These are phyloP conservation scores for Paspalum notatum DNA, from an alignment of 176 grass and related monocot species.

Conservation along the genomic window DNA sequence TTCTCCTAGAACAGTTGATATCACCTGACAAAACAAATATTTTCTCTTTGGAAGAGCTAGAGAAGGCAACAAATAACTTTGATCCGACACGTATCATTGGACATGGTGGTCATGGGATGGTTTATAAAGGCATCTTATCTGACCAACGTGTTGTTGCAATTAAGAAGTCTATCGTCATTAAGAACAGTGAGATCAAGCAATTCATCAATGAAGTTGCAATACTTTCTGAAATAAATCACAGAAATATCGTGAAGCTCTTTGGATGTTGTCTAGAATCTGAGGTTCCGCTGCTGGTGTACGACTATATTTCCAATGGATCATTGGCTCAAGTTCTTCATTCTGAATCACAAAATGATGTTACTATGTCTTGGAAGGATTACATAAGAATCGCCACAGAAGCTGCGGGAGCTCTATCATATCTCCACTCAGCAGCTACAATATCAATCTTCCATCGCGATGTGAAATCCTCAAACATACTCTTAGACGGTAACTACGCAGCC, in stretches of 20 bases:
- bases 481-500: not conserved
- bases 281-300: not conserved
- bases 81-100: not conserved
- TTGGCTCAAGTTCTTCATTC: not conserved
- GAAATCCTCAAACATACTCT: slow-evolving; percentile 7
- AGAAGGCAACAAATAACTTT: not conserved
- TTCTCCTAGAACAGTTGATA: slow-evolving; percentile 2
- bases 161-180: not conserved
- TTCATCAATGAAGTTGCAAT: slow-evolving; percentile 19
- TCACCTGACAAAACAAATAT: not conserved
- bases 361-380: not conserved
- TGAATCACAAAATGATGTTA: not conserved
- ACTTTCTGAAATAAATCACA: slow-evolving; percentile 4
- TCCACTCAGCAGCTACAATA: not conserved
- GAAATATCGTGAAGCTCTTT: slow-evolving; percentile 2
- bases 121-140: not conserved
- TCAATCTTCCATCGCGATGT: not conserved
- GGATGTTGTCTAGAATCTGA: slow-evolving; percentile 9
- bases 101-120: not conserved
- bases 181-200: not conserved
- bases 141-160: slow-evolving; percentile 1
- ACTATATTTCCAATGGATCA: slow-evolving; percentile 5
- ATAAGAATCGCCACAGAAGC: not conserved
- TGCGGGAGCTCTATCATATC: not conserved
- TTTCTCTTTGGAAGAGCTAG: not conserved